phyloP scores from a whole-genome alignment of 1,139 yeast species.

The Saccharomycopsis hybrid region DNA sequence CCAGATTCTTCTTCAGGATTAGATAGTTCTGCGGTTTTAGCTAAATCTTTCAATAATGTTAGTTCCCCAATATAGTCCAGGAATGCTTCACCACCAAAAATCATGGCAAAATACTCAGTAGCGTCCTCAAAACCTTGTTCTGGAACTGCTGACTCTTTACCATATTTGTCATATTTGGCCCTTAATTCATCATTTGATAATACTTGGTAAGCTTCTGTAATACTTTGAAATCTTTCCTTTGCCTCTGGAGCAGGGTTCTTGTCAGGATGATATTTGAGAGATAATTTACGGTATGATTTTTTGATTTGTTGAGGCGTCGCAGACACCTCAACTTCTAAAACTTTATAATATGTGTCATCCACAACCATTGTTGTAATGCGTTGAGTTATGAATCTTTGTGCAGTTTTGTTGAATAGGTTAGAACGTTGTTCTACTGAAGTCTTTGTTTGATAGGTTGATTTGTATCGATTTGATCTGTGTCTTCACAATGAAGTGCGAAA shows the following conservation, averaged over 20 bases:
- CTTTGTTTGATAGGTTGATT: no score
- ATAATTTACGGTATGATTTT: conserved; percentile 87
- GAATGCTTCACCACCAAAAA: conserved; percentile 93
- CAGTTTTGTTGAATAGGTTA: no score
- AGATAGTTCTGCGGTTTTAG: conserved; percentile 52
- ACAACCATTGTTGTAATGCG: conserved; percentile 76
- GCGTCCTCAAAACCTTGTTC: conserved; percentile 87
- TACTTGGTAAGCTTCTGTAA: conserved; percentile 73
- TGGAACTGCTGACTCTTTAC: conserved; percentile 80
- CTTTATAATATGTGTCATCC: conserved; percentile 87
- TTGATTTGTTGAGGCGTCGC: conserved; percentile 85
- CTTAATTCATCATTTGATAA: conserved; percentile 70
- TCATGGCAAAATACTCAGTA: conserved; percentile 73
- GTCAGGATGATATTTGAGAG: conserved; percentile 88
- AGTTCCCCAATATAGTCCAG: conserved; percentile 86
- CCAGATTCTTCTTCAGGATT: conserved; percentile 31
- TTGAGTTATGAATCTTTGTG: no score
- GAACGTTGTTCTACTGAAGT: no score
- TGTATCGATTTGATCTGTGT: no score
- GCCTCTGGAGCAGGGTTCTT: conserved; percentile 88
- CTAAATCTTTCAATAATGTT: conserved; percentile 73
- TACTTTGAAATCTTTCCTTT: conserved; percentile 51
- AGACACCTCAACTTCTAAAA: conserved; percentile 55
- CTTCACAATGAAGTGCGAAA: no score
- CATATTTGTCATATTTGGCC: conserved; percentile 73